These are phyloP conservation scores for Auriscalpium orientale DNA, from an alignment of 768 basidiomycete genomes.

Conservation along the genomic window DNA sequence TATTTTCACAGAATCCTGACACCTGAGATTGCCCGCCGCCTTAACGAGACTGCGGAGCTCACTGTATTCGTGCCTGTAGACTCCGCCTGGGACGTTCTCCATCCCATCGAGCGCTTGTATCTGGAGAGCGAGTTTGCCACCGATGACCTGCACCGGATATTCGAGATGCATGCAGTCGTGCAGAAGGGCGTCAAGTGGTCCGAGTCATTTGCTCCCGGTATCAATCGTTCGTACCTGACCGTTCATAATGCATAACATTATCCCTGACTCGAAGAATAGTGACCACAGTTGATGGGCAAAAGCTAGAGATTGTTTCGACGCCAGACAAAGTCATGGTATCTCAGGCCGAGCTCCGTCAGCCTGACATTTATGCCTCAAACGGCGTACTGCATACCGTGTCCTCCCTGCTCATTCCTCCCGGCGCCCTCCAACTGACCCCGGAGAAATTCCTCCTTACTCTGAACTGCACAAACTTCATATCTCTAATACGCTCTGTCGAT, in stretches of 20 bases:
- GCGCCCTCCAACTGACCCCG: conserved; percentile 73
- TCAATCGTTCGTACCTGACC: conserved; percentile 42
- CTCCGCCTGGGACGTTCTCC: conserved; percentile 72
- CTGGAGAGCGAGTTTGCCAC: conserved; percentile 82
- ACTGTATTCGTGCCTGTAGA: conserved; percentile 89
- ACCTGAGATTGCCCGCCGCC: conserved; percentile 41
- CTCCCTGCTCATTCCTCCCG: conserved; percentile 69
- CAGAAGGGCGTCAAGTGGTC: conserved; percentile 57
- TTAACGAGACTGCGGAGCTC: conserved; percentile 63
- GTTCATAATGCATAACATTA: not conserved
- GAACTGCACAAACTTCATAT: conserved; percentile 88
- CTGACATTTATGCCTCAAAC: conserved; percentile 89
- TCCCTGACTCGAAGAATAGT: conserved; percentile 37
- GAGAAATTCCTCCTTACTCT: conserved; percentile 93
- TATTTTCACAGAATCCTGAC: conserved; percentile 73
- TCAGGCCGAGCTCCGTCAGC: conserved; percentile 52
- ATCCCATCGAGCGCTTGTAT: conserved; percentile 75
- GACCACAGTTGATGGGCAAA: conserved; percentile 58
- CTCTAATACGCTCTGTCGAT: conserved; percentile 76
- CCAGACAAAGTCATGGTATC: conserved; percentile 49
- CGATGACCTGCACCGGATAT: conserved; percentile 69
- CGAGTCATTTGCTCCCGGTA: conserved; percentile 45
- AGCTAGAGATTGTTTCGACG: conserved; percentile 51
- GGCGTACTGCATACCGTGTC: conserved; percentile 91
- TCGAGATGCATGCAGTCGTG: conserved; percentile 70